Evolutionary conservation across 768 basidiomycete species (phyloP), one percentile per base, ranked within the genome.

Genomic region (Suillus fuscotomentosus): DNA sequence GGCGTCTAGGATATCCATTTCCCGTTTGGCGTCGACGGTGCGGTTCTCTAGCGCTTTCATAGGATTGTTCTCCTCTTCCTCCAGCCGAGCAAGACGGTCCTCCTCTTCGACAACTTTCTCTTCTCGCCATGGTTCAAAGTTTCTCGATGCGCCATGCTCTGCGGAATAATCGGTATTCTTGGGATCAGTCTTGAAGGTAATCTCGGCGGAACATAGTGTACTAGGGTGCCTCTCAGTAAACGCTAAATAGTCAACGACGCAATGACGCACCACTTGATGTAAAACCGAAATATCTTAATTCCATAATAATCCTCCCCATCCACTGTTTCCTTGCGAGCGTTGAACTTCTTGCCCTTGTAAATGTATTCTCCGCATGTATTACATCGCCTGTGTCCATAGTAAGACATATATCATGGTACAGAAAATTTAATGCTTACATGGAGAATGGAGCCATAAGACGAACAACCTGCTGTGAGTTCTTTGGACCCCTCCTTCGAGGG

Each of bases 341-440:
- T 99, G 82, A 99, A 99, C 78, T 99, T 99, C 83, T 99, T 99
- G 55, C 97, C 97, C 76, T 99, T 98, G 79, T 98, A 97, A 62
- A 99, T 92, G 72, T 99, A 99, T 79, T 99, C 97, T 56, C 96
- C 97, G 71, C 97, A 99, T 3, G 94, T 94, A 70, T 95, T 96
- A 72, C 91, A 92, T 70, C 93, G 88, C 92, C 92, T 94, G 53
- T 7, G 55, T 38, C 13, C 63, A 73, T 10, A 73, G 66, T 56
- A 2, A 47, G 38, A 51, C 68, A 65, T 34, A 20, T 13, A 31
- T 27, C 34, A 47, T 11, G 2, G 0, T 27, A 43, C 9, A 60
- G 50, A 13, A 36, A 57, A 15, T 68, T 7, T 0, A 13, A 41
- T 15, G 79, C 87, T 69, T 77, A 90, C 97, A 99, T 99, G 5